Evolutionary conservation across 2,329 filamentous ascomycete species (phyloP).

Genomic region (Boeremia lycopersici): DNA sequence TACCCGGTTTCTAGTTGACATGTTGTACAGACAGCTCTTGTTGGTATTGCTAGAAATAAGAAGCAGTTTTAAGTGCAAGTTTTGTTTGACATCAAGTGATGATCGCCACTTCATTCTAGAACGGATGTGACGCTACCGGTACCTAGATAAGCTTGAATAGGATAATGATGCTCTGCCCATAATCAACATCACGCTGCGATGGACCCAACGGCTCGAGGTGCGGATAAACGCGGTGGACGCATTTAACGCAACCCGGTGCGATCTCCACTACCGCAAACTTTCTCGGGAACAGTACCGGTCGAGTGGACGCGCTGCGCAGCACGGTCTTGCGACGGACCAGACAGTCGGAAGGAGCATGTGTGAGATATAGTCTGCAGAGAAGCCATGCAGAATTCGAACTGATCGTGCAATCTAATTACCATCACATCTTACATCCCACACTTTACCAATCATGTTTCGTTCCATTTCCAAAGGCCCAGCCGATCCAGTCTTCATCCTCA

Average conservation of each 20-base stretch:
- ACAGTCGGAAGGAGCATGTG: not conserved
- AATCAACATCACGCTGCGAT: not conserved
- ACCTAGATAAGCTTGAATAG: not conserved
- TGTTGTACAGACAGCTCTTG: not conserved
- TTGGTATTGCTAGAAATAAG: not conserved
- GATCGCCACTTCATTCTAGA: not conserved
- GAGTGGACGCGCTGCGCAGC: not conserved
- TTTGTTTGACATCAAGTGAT: not conserved
- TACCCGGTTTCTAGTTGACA: not conserved
- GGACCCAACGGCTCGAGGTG: not conserved
- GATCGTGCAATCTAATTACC: not conserved
- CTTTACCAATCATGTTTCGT: conserved; percentile 25
- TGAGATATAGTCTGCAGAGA: not conserved
- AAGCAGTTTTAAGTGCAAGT: not conserved
- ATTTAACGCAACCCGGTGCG: not conserved
- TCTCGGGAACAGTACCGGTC: conserved; percentile 4
- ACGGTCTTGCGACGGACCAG: not conserved
- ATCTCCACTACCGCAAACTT: not conserved
- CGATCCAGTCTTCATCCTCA: conserved; percentile 46
- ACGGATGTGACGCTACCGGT: not conserved
- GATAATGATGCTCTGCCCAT: not conserved
- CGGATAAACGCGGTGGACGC: not conserved
- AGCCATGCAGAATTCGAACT: not conserved
- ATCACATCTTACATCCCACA: not conserved
- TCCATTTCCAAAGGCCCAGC: conserved; percentile 32